Evolutionary conservation across 768 basidiomycete species (phyloP).

Genomic region (Podaxis sp.): DNA sequence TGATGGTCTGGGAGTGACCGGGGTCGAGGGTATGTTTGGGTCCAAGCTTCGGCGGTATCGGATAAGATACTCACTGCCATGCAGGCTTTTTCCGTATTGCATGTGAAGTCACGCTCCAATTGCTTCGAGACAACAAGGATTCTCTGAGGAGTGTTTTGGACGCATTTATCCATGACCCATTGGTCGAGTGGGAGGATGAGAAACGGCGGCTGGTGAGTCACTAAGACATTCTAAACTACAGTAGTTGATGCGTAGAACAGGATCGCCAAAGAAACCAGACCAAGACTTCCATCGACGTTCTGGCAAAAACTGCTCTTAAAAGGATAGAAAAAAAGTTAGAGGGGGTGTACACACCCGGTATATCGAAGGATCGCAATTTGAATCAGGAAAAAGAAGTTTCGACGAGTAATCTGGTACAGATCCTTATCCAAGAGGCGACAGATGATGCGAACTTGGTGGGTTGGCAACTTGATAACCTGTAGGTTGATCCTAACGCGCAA

Average conservation of each 20-base stretch:
- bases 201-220: constrained; percentile 55
- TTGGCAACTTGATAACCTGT: neutral
- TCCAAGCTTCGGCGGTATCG: neutral
- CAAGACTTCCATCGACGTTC: constrained; percentile 46
- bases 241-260: constrained; percentile 20
- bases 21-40: constrained; percentile 70
- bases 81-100: constrained; percentile 85
- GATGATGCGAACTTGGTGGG: constrained; percentile 60
- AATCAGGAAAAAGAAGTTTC: constrained; percentile 53
- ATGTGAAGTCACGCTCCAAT: constrained; percentile 84
- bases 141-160: constrained; percentile 93
- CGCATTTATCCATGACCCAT: constrained; percentile 94
- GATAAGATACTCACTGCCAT: neutral
- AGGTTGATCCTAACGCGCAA: constrained; percentile 12
- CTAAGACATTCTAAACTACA: neutral
- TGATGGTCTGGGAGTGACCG: constrained; percentile 89
- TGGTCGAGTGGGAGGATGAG: constrained; percentile 93
- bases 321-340: constrained; percentile 84
- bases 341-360: constrained; percentile 58
- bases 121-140: constrained; percentile 88
- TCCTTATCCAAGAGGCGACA: constrained; percentile 86
- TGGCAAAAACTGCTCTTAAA: constrained; percentile 73
- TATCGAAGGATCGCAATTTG: constrained; percentile 27
- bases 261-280: constrained; percentile 45
- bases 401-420: constrained; percentile 85